Evolutionary conservation across 2,329 filamentous ascomycete species (phyloP).

Genomic region (Aspergillus sp.): DNA sequence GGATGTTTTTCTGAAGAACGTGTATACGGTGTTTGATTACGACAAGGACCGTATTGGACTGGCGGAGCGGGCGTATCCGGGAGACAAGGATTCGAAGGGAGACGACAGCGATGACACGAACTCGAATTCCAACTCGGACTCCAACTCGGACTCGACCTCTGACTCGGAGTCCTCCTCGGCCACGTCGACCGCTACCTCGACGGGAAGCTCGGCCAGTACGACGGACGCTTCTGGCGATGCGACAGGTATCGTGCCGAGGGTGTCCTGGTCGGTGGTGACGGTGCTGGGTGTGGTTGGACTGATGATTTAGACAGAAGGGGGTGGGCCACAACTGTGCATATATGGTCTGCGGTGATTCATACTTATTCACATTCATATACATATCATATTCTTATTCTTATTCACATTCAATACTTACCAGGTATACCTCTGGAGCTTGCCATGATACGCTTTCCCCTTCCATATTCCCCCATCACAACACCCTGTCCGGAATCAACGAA

Average conservation of each 20-base stretch:
- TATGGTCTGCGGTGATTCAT: background rate
- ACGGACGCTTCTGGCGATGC: slow-evolving; percentile 6
- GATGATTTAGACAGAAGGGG: background rate
- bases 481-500: slow-evolving; percentile 37
- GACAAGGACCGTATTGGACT: slow-evolving; percentile 52
- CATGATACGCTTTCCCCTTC: background rate
- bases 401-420: background rate
- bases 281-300: slow-evolving; percentile 14
- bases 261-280: slow-evolving; percentile 18
- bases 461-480: slow-evolving; percentile 10
- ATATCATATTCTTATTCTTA: background rate
- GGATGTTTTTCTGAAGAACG: slow-evolving; percentile 84
- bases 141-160: slow-evolving; percentile 9
- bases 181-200: background rate
- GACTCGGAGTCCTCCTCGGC: background rate
- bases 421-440: background rate
- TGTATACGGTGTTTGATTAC: slow-evolving; percentile 81
- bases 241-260: slow-evolving; percentile 1
- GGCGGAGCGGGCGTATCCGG: slow-evolving; percentile 19
- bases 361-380: background rate
- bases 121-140: background rate
- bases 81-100: slow-evolving; percentile 11
- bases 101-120: background rate
- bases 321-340: background rate
- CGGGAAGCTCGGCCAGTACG: slow-evolving; percentile 4